These are phyloP conservation scores for Rhamnella rubrinervis DNA, from an alignment of 331 rosid species.

Conservation along the genomic window DNA sequence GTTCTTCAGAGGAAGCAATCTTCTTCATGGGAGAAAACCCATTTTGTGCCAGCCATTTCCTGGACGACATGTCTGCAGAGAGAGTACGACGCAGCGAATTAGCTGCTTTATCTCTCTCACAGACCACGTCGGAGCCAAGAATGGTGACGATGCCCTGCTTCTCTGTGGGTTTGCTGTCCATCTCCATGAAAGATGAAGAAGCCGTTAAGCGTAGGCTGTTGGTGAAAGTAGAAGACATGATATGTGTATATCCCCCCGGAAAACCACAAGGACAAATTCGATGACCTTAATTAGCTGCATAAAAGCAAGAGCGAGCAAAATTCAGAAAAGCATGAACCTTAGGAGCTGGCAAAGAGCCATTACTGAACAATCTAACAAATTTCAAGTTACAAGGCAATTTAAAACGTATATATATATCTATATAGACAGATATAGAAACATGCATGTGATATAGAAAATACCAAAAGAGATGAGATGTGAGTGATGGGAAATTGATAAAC, in stretches of 20 bases:
- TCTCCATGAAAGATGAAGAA: background rate
- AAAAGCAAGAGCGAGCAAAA: background rate
- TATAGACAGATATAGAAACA: background rate
- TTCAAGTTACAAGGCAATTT: constrained; percentile 34
- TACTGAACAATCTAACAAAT: constrained; percentile 5
- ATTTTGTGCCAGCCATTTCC: constrained; percentile 58
- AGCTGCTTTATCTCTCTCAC: constrained; percentile 27
- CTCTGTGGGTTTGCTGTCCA: constrained; percentile 12
- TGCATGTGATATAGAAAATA: constrained; percentile 24
- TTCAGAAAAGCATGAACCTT: background rate
- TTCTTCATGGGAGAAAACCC: constrained; percentile 55
- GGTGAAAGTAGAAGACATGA: background rate
- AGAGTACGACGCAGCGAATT: constrained; percentile 63
- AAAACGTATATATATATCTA: background rate
- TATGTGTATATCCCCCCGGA: too few relatives aligned
- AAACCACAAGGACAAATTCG: too few relatives aligned
- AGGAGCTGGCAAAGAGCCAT: background rate
- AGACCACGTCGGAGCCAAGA: constrained; percentile 42
- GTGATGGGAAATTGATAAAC: background rate
- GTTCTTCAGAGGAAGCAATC: constrained; percentile 49
- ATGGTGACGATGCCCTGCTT: constrained; percentile 73
- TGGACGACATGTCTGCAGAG: constrained; percentile 92
- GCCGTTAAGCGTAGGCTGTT: background rate
- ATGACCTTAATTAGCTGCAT: constrained; percentile 29
- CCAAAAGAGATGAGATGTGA: background rate